Evolutionary conservation across 2,329 filamentous ascomycete species (phyloP).

Genomic region (Aspergillus piperis): DNA sequence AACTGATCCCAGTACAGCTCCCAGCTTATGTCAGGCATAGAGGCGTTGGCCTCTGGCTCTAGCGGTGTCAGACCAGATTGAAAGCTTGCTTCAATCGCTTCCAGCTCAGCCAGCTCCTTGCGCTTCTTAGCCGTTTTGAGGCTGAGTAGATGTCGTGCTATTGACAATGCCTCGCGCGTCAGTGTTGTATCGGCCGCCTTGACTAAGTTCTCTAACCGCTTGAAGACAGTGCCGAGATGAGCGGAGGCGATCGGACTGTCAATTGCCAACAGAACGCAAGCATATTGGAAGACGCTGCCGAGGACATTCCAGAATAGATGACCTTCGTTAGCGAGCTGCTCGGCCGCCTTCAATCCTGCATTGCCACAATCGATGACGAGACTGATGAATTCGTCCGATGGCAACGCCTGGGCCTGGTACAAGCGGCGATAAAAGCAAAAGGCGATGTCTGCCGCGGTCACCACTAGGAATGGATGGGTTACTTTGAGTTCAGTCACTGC

Average conservation of each 20-base stretch:
- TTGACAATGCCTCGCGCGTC: slow-evolving; percentile 31
- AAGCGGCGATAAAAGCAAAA: slow-evolving; percentile 37
- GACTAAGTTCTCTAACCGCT: slow-evolving; percentile 30
- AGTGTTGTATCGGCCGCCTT: slow-evolving; percentile 27
- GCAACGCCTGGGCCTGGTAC: slow-evolving; percentile 29
- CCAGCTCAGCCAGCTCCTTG: slow-evolving; percentile 30
- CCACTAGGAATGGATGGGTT: slow-evolving; percentile 31
- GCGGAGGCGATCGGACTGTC: slow-evolving; percentile 25
- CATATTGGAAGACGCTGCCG: slow-evolving; percentile 36
- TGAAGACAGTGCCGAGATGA: slow-evolving; percentile 26
- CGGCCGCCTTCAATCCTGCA: slow-evolving; percentile 25
- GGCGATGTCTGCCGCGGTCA: slow-evolving; percentile 33
- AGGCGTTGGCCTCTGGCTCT: slow-evolving; percentile 11
- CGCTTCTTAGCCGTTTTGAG: slow-evolving; percentile 33
- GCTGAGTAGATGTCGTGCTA: slow-evolving; percentile 31
- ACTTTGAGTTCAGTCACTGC: slow-evolving; percentile 17
- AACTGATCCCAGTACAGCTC: slow-evolving; percentile 33
- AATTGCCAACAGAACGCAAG: slow-evolving; percentile 31
- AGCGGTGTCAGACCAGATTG: slow-evolving; percentile 16
- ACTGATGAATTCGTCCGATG: slow-evolving; percentile 25
- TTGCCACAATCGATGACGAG: slow-evolving; percentile 28
- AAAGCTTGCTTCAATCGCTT: slow-evolving; percentile 29
- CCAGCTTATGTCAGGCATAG: slow-evolving; percentile 28
- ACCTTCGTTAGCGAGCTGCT: slow-evolving; percentile 26
- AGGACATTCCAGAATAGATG: slow-evolving; percentile 35